Evolutionary conservation across 23 red algal genomes (phyloP).

Genomic region (Chondrus crispus): DNA sequence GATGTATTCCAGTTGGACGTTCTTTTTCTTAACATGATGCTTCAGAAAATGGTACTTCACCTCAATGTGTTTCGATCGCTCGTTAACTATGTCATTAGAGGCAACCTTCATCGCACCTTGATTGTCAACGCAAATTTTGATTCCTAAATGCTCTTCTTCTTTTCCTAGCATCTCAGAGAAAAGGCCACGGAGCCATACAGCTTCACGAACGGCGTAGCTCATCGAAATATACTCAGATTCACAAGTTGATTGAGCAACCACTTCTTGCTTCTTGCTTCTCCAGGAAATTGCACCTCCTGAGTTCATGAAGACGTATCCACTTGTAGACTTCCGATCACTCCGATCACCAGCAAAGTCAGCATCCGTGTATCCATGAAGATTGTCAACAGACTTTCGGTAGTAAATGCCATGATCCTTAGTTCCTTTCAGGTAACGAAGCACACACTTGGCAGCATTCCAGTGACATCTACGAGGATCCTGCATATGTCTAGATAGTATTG

Average conservation of each 20-base stretch:
- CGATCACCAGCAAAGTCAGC: neutral
- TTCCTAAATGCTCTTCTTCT: neutral
- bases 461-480: constrained; percentile 4
- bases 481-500: neutral
- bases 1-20: neutral
- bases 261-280: constrained; percentile 16
- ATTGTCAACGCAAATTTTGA: neutral
- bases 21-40: neutral
- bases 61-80: constrained; percentile 27
- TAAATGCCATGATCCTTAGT: neutral
- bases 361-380: neutral
- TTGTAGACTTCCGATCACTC: neutral
- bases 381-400: neutral
- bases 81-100: neutral
- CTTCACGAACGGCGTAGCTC: constrained; percentile 9
- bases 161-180: neutral
- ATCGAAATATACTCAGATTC: constrained; percentile 34
- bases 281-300: neutral
- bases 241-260: constrained; percentile 1
- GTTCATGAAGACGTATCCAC: neutral
- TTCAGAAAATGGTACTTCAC: constrained; percentile 7
- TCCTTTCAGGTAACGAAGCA: constrained; percentile 27
- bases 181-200: constrained; percentile 1
- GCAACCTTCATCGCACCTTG: neutral
- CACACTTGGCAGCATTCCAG: neutral